These are phyloP conservation scores for Colletotrichum australisinense DNA, from an alignment of 2,329 filamentous ascomycete species.

Conservation along the genomic window DNA sequence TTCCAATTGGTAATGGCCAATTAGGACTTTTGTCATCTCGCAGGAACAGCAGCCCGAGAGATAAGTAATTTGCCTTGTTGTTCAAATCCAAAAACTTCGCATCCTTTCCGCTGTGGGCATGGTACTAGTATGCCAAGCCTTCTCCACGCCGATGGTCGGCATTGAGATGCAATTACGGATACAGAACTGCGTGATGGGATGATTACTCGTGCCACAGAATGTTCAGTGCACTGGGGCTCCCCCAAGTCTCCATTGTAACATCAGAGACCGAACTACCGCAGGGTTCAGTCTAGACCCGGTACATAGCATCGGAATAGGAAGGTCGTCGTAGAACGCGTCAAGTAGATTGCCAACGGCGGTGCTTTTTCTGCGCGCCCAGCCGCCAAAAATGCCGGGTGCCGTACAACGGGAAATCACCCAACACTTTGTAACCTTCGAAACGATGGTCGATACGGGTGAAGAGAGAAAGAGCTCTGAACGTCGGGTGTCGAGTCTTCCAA, in stretches of 20 bases:
- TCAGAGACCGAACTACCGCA: background rate
- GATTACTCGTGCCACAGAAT: background rate
- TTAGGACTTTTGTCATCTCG: background rate
- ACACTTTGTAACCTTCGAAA: too few species aligned
- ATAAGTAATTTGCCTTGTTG: background rate
- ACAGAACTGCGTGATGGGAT: background rate
- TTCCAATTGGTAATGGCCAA: background rate
- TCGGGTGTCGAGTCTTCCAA: background rate
- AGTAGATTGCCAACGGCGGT: background rate
- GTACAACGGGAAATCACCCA: background rate
- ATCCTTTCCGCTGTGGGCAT: too few species aligned
- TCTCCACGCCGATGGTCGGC: background rate
- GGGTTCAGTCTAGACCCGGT: constrained; percentile 13
- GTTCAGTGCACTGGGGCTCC: background rate
- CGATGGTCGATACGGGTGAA: too few species aligned
- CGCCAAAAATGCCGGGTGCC: constrained; percentile 17
- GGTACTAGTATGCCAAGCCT: background rate
- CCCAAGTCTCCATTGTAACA: background rate
- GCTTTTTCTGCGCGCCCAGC: constrained; percentile 7
- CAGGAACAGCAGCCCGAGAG: background rate
- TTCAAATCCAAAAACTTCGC: background rate
- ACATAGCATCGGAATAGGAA: constrained; percentile 25
- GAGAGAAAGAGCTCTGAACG: too few species aligned
- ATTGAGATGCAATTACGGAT: background rate
- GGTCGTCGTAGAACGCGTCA: background rate